A percentile compares a stretch with the other conserved stretches of the same genome.
phyloP scores from a whole-genome alignment of 345 rosid species.

The Ailanthus altissimus region DNA sequence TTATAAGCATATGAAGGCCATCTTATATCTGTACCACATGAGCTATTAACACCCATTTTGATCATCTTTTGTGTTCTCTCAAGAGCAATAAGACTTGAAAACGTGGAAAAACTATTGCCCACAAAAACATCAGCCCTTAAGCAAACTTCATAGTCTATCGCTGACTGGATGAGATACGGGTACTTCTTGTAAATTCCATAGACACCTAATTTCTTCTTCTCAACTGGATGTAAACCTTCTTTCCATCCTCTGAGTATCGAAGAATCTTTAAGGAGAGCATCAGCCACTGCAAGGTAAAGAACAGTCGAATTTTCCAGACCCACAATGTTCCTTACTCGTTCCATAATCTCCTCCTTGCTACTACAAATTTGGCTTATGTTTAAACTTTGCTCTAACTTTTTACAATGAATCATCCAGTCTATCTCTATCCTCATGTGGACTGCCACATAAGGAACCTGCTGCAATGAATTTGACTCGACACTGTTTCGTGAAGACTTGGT shows the following conservation, averaged over 20 bases:
- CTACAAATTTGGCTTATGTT: slow-evolving; percentile 77
- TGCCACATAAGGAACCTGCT: slow-evolving; percentile 55
- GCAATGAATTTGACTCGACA: not conserved
- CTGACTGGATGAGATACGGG: slow-evolving; percentile 88
- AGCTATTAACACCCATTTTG: slow-evolving; percentile 56
- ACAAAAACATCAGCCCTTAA: slow-evolving; percentile 79
- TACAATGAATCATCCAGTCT: slow-evolving; percentile 99
- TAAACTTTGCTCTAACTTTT: slow-evolving; percentile 71
- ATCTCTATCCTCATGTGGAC: slow-evolving; percentile 98
- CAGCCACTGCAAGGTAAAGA: slow-evolving; percentile 88
- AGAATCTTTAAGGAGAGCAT: slow-evolving; percentile 74
- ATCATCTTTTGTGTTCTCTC: slow-evolving; percentile 83
- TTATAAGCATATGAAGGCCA: slow-evolving; percentile 97
- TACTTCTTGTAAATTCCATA: slow-evolving; percentile 65
- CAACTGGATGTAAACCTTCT: slow-evolving; percentile 67
- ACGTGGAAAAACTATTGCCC: slow-evolving; percentile 94
- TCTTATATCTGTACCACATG: slow-evolving; percentile 46
- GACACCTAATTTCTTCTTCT: slow-evolving; percentile 86
- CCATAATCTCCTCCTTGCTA: slow-evolving; percentile 75
- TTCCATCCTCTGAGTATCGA: slow-evolving; percentile 77
- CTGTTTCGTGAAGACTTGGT: slow-evolving; percentile 16
- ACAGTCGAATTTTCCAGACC: slow-evolving; percentile 51
- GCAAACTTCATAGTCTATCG: slow-evolving; percentile 98
- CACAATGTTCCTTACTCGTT: slow-evolving; percentile 69
- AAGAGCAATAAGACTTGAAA: slow-evolving; percentile 86